Base-by-base conservation (phyloP, 1,139 yeast species). In the Scheffersomyces insectosa region DNA sequence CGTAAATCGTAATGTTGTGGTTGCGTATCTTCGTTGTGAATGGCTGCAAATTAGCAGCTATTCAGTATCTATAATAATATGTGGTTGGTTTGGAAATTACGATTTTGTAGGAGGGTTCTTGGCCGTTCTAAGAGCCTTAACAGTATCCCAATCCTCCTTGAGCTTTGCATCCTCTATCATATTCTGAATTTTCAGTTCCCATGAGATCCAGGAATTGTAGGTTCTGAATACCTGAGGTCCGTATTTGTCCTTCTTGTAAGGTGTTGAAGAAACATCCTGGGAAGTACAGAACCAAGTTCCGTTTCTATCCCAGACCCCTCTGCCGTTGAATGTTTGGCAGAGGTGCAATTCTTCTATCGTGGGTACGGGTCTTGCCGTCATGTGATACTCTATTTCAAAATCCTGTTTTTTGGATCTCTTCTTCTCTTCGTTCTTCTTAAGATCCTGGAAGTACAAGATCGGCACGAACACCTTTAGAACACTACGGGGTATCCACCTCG, bases 241-340 rank as follows among this genome's bases (percentile, higher is more conserved):
- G 32, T 44, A 50, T 16, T 42, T 36, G 33, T 58, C 62, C 11
- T 20, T 16, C 14, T 31, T 31, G n/a, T 31, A 31, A 10, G 34
- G 34, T 3, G 23, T 31, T 3, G 34, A 31, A 31, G 34, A 31
- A 2, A 47, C 42, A 12, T 45, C 43, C 11, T 48, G 41, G 34
- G 57, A 51, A 3, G 56, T 48, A 44, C 75, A 70, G 40, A 55
- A 55, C 75, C 75, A 70, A 13, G 57, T 57, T 1, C 70, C 71
- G 14, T 52, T 50, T 38, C 70, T 52, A 39, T 57, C 62, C 70
- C 71, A 69, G 4, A 59, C 43, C 2, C 62, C 60, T 1, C 38
- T 34, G 0, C 75, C 75, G 10, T 56, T 46, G 11, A 59, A 49
- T 8, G 48, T 42, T 8, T 49, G 45, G 47, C 75, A 69, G 4